Percentiles rank a stretch among this genome's conserved stretches.
phyloP scores from a whole-genome alignment of 495 filamentous ascomycete genomes.

The Bathelium albidoporum region DNA sequence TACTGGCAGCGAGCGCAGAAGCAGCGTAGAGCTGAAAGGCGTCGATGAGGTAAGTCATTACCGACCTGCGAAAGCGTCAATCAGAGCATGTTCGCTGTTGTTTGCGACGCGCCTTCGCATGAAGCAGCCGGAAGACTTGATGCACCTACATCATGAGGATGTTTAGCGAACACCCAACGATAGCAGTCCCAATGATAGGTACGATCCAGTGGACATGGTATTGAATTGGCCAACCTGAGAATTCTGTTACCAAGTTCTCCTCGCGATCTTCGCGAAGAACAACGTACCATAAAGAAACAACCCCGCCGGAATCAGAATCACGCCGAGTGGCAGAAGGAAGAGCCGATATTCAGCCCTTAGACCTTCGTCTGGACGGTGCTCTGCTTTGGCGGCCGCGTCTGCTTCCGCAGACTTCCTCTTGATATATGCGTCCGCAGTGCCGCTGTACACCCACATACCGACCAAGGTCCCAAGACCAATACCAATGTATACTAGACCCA shows the following conservation, averaged over 20 bases:
- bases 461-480: conserved; percentile 37
- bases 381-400: not conserved
- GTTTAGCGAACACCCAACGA: conserved; percentile 16
- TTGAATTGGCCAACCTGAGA: conserved; percentile 22
- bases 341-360: not conserved
- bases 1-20: conserved; percentile 52
- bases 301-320: not conserved
- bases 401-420: not conserved
- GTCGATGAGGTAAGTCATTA: conserved; percentile 50
- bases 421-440: not conserved
- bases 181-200: conserved; percentile 16
- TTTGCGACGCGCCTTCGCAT: not conserved
- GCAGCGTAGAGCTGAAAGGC: conserved; percentile 55
- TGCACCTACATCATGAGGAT: not conserved
- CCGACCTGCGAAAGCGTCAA: conserved; percentile 14
- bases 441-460: conserved; percentile 16
- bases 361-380: not conserved
- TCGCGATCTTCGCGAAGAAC: not conserved
- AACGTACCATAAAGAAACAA: not conserved
- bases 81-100: not conserved
- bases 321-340: not conserved
- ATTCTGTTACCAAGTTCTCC: not conserved
- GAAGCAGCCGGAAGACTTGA: not conserved
- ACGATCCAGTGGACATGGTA: conserved; percentile 25
- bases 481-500: conserved; percentile 41